phyloP scores from a whole-genome alignment of 2,329 filamentous ascomycete genomes.

The Alternaria alternata region DNA sequence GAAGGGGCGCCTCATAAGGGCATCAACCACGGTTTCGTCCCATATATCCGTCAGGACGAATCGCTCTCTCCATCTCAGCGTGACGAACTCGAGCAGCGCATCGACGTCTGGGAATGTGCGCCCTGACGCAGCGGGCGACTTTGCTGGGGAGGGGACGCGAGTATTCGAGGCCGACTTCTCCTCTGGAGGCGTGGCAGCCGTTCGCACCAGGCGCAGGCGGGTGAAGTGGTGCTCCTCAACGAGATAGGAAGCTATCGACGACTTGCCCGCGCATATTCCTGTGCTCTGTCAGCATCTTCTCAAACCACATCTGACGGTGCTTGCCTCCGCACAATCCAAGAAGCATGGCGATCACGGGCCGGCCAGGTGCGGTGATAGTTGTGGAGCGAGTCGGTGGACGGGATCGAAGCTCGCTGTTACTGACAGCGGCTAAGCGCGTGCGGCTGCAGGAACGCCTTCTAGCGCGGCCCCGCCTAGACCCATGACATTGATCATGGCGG shows the following conservation, averaged over 20 bases:
- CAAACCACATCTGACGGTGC: conserved; percentile 4
- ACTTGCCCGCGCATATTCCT: conserved; percentile 95
- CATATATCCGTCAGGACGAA: conserved; percentile 89
- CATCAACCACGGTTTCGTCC: conserved; percentile 75
- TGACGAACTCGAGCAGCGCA: conserved; percentile 83
- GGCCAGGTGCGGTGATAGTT: neutral
- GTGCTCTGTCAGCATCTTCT: conserved; percentile 22
- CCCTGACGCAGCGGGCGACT: conserved; percentile 31
- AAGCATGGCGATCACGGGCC: conserved; percentile 63
- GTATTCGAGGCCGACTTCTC: conserved; percentile 54
- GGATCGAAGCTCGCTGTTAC: neutral
- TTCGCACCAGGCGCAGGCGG: conserved; percentile 68
- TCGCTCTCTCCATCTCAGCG: conserved; percentile 79
- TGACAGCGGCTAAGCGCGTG: conserved; percentile 11
- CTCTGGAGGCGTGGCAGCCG: conserved; percentile 48
- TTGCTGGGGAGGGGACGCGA: conserved; percentile 38
- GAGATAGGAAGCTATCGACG: conserved; percentile 86
- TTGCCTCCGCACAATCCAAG: conserved; percentile 71
- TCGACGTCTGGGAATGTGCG: conserved; percentile 62
- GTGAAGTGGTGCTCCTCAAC: conserved; percentile 84
- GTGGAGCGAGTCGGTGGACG: neutral
- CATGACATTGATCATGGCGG: conserved; percentile 13
- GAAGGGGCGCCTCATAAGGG: conserved; percentile 81
- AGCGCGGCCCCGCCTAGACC: conserved; percentile 21
- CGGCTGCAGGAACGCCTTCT: conserved; percentile 39